Evolutionary conservation across 2,329 filamentous ascomycete genomes (phyloP), one percentile per base, ranked within the genome.

Genomic region (Claviceps humidiphila): DNA sequence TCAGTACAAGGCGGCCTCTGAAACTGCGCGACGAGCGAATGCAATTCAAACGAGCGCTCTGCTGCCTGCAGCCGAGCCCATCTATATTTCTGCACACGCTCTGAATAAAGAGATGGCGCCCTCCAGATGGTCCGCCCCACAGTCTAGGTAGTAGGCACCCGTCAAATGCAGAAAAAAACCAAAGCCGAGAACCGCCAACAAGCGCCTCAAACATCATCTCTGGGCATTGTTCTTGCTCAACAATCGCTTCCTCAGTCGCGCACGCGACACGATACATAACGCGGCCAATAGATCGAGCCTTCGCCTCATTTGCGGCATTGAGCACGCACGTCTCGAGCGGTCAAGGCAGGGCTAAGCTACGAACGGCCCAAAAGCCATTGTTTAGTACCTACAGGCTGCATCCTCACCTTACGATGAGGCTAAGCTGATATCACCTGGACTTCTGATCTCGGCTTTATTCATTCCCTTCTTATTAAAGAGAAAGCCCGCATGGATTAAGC

Each of bases 1-100:
- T 87, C 89, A n/a, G 90, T 95, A 50, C 89, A 94, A 64, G 89
- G 89, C 48, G 89, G 87, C 41, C 74, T 95, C 55, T 95, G 68
- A 81, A 37, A 34, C n/a, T 5, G 2, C 16, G 13, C 8, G 9
- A 24, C 2, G 20, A 37, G 26, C 13, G 20, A n/a, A 1, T 34
- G 26, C 24, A 3, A 37, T 48, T 47, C 7, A 6, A 14, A 4
- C 5, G 22, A 45, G 26, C 11, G 8, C 16, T 11, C 8, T 3
- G 26, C 8, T 9, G 26, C 26, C 26, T 8, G 26, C 8, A 9
- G 26, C 3, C 26, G 26, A 30, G 26, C 8, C 7, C 26, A 30
- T 30, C 26, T 30, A n/a, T 9, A 9, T 30, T 30, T 8, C 26
- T 30, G 26, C 26, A 9, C 24, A 26, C 24, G 30, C 30, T 11